phyloP scores from a whole-genome alignment of 2,329 filamentous ascomycete species.

The Verticillium albo-atrum region DNA sequence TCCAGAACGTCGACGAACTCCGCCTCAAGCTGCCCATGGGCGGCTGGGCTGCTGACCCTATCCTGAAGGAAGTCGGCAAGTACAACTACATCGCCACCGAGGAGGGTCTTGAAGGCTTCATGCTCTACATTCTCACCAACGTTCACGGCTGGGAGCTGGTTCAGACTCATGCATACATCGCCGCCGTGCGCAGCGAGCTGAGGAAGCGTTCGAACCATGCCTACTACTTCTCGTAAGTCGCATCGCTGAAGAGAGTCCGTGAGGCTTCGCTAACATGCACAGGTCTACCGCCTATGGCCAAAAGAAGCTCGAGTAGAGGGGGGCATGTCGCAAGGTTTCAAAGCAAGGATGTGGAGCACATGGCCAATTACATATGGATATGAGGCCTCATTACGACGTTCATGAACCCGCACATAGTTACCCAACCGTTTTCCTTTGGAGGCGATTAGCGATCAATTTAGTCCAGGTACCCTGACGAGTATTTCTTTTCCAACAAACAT shows the following conservation, averaged over 20 bases:
- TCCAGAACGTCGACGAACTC: slow-evolving; percentile 31
- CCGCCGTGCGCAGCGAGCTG: not conserved
- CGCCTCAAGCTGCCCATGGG: slow-evolving; percentile 38
- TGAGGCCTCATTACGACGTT: too few species aligned
- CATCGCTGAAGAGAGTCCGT: not conserved
- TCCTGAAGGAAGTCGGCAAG: slow-evolving; percentile 34
- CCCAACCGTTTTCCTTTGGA: too few species aligned
- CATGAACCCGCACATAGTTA: too few species aligned
- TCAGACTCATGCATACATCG: not conserved
- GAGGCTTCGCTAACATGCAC: too few species aligned
- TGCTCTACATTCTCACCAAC: slow-evolving; percentile 1
- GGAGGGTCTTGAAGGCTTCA: slow-evolving; percentile 20
- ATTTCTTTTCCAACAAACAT: too few species aligned
- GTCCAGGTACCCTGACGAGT: too few species aligned
- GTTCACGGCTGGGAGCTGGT: not conserved
- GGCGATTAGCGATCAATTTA: too few species aligned
- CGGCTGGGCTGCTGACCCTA: slow-evolving; percentile 41
- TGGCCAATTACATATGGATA: too few species aligned
- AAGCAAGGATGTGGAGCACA: too few species aligned
- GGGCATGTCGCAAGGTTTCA: too few species aligned
- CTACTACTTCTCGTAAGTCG: not conserved
- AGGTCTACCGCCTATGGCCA: too few species aligned
- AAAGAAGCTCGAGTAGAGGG: too few species aligned
- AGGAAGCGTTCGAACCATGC: not conserved
- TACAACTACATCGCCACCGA: slow-evolving; percentile 23